A percentile compares a stretch with the other conserved stretches of the same genome.
These are phyloP conservation scores for Mycena alexandri DNA, from an alignment of 768 basidiomycete genomes.

Conservation along the genomic window DNA sequence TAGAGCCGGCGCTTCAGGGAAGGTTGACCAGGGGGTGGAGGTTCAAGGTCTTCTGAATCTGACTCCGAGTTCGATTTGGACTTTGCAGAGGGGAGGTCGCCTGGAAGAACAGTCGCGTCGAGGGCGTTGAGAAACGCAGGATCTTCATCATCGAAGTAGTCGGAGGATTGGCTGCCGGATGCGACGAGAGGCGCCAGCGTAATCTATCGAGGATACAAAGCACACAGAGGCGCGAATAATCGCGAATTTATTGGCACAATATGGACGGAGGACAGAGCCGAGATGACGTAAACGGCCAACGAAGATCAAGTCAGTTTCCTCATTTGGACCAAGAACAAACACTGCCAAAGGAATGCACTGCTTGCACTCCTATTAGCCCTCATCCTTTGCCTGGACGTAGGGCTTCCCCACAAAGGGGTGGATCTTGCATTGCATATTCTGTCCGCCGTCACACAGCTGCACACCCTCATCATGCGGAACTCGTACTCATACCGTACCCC, in stretches of 20 bases:
- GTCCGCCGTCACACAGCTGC: no score
- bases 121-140: slow-evolving; percentile 66
- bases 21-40: slow-evolving; percentile 57
- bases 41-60: slow-evolving; percentile 46
- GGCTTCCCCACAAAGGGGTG: no score
- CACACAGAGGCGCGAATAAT: slow-evolving; percentile 6
- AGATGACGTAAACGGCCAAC: neutral
- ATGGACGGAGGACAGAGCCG: neutral
- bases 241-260: neutral
- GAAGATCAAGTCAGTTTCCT: no score
- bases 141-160: slow-evolving; percentile 69
- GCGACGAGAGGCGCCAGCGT: slow-evolving; percentile 31
- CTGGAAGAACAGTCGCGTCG: slow-evolving; percentile 58
- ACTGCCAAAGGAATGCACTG: no score
- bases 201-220: neutral
- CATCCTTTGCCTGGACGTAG: no score
- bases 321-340: slow-evolving; percentile 13
- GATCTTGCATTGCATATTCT: no score
- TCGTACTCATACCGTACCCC: no score
- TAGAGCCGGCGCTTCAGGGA: slow-evolving; percentile 55
- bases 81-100: slow-evolving; percentile 50
- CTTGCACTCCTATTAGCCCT: no score
- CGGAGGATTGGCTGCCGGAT: slow-evolving; percentile 58
- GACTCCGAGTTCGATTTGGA: slow-evolving; percentile 26
- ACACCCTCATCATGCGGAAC: no score